Base-by-base conservation (phyloP, 208 protist genomes). In the Tritrichomonas musculus region DNA sequence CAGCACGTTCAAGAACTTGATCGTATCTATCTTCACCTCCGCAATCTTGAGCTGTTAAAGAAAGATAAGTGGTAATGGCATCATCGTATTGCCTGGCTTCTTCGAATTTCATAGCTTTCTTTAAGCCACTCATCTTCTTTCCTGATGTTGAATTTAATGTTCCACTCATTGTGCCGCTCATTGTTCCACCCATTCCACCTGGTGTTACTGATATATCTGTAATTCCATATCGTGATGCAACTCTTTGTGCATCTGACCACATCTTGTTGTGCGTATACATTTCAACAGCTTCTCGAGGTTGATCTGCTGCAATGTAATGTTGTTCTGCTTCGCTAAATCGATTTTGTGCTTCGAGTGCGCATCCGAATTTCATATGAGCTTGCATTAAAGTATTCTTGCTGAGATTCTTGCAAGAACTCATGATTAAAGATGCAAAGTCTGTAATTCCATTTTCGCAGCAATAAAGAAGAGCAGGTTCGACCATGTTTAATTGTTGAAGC, bases 191-290 rank as follows among this genome's bases (percentile, higher is more conserved):
- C 17, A 22, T 60, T 5, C 53, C 53, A 22, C 11, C 11, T n/a
- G 11, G 3, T n/a, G 11, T 13, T n/a, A 69, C 27, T n/a, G 64
- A 25, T n/a, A 69, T 69, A n/a, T 69, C 64, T n/a, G 11, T 69
- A 69, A 88, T 49, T 17, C 77, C 77, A 36, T 88, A 88, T 88
- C 57, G 53, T 14, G 25, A 14, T 57, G 77, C 77, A 50, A 88
- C 44, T 88, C 47, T 88, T 88, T 44, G 44, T 88, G 77, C 77
- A 57, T 88, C 77, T n/a, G 14, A 30, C 3, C 44, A 53, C 77
- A 88, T 88, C 41, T 88, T 88, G 30, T 88, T 88, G 30, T 88
- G 77, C 57, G 47, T 88, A 30, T 88, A 88, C 77, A 88, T 88
- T 57, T 88, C 77, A 39, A 53, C 25, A 22, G 47, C 77, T 88